These are phyloP conservation scores for Grosmannia huntii DNA, from an alignment of 2,329 filamentous ascomycete species.

Conservation along the genomic window DNA sequence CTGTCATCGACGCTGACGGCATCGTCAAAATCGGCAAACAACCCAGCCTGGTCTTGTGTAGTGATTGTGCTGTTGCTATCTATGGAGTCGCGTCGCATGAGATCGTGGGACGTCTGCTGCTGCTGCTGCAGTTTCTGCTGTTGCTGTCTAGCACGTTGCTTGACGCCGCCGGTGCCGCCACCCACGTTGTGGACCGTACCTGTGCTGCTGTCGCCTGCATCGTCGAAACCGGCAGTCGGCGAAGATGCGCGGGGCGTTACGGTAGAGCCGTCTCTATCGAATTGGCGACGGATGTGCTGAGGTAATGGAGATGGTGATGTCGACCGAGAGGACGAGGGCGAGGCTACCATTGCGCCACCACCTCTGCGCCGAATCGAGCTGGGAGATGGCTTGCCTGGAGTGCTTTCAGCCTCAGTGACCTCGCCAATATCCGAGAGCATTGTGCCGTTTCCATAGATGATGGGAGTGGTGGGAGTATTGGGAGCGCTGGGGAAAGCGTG, in stretches of 20 bases:
- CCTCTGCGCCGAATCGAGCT: constrained; percentile 3
- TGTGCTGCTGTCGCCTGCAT: not conserved
- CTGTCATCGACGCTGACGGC: constrained; percentile 49
- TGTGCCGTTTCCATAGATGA: constrained; percentile 57
- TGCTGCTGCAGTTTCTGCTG: constrained; percentile 21
- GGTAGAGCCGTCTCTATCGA: constrained; percentile 17
- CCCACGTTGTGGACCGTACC: not conserved
- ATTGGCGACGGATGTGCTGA: constrained; percentile 6
- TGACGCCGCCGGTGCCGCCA: constrained; percentile 20
- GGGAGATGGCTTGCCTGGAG: constrained; percentile 25
- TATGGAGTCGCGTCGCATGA: constrained; percentile 40
- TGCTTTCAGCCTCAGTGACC: constrained; percentile 40
- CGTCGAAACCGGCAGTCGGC: constrained; percentile 29
- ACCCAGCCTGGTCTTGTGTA: constrained; percentile 31
- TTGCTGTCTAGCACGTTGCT: constrained; percentile 27
- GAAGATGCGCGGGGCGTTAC: constrained; percentile 25
- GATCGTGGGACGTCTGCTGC: constrained; percentile 19
- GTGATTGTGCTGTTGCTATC: constrained; percentile 51
- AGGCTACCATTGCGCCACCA: not conserved
- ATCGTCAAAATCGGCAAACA: constrained; percentile 51
- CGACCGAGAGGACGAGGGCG: constrained; percentile 21
- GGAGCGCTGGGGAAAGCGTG: constrained; percentile 27
- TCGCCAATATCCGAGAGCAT: constrained; percentile 55
- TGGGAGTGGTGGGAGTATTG: constrained; percentile 44
- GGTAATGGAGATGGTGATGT: constrained; percentile 12